Evolutionary conservation across 1,284 basidiomycete genomes (phyloP).

Genomic region (Somion occarium): DNA sequence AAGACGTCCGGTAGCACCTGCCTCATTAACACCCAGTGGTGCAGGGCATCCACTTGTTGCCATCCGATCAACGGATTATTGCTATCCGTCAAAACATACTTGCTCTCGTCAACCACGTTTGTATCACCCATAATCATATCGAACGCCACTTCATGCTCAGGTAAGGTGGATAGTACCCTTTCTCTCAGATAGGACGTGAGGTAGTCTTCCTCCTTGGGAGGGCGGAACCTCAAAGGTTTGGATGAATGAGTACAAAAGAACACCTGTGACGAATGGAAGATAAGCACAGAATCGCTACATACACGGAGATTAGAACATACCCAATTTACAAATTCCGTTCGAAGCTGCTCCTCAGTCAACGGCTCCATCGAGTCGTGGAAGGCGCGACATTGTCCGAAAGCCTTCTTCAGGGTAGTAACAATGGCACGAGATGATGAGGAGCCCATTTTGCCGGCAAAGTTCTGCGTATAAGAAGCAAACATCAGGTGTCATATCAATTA

Average conservation of each 20-base stretch:
- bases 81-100: conserved; percentile 53
- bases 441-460: conserved; percentile 65
- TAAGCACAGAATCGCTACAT: conserved; percentile 3
- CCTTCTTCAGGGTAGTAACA: conserved; percentile 59
- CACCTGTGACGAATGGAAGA: too few relatives aligned
- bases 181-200: conserved; percentile 63
- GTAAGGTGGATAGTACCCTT: conserved; percentile 37
- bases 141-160: conserved; percentile 51
- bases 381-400: conserved; percentile 72
- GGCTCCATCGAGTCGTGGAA: conserved; percentile 66
- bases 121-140: conserved; percentile 38
- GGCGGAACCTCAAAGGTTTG: conserved; percentile 60
- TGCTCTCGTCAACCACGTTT: conserved; percentile 31
- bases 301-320: conserved; percentile 35
- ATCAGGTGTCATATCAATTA: neutral
- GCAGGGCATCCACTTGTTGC: conserved; percentile 53
- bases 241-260: conserved; percentile 71
- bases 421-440: conserved; percentile 66
- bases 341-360: conserved; percentile 39
- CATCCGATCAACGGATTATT: conserved; percentile 57
- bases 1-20: conserved; percentile 50
- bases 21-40: conserved; percentile 76
- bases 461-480: conserved; percentile 43
- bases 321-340: conserved; percentile 68
- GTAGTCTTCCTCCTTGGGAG: conserved; percentile 49